Evolutionary conservation across 1,284 basidiomycete genomes (phyloP), one percentile per base, ranked within the genome.

Genomic region (Moesziomyces globuligerus): DNA sequence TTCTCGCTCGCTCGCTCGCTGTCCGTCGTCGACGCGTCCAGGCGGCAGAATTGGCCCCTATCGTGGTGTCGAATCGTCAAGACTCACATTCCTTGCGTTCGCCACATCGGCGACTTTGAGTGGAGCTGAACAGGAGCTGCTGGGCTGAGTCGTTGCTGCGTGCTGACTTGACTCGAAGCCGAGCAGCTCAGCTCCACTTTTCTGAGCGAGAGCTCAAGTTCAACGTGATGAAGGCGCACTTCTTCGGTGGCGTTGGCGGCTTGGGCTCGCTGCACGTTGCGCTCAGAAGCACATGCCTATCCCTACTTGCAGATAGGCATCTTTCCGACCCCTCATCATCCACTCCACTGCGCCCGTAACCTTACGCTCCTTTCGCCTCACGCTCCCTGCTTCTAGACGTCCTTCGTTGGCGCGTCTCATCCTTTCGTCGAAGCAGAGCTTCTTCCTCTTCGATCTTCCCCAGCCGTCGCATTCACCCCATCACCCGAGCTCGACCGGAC

Each of bases 121-220:
- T 4, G 32, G 15, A 13, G 32, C 32, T 34, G 10, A n/a, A n/a
- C n/a, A n/a, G n/a, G n/a, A 34, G 32, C 44, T 21, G 24, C 34
- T 51, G 32, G 21, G 48, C 37, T 28, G 48, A 32, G 37, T 51
- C 44, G 36, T 24, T 45, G 24, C 28, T 48, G 38, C 20, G 46
- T 47, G 60, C 60, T 62, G 54, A 65, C 61, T 57, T 65, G 54
- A 62, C 43, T 13, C 23, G 38, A 38, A 15, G 24, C 25, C 40
- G 9, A 40, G 20, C 45, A 23, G 37, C 24, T 37, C 29, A 47
- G 38, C 51, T 54, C 51, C 51, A 53, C 51, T 46, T 53, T 34
- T n/a, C 6, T 7, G 18, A 25, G 36, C n/a, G n/a, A n/a, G n/a
- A n/a, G n/a, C 11, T 15, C 38, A 21, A 40, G 32, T 17, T 48